Base-by-base conservation (phyloP, 2,329 filamentous ascomycete genomes). In the Penicillium oxalicum region DNA sequence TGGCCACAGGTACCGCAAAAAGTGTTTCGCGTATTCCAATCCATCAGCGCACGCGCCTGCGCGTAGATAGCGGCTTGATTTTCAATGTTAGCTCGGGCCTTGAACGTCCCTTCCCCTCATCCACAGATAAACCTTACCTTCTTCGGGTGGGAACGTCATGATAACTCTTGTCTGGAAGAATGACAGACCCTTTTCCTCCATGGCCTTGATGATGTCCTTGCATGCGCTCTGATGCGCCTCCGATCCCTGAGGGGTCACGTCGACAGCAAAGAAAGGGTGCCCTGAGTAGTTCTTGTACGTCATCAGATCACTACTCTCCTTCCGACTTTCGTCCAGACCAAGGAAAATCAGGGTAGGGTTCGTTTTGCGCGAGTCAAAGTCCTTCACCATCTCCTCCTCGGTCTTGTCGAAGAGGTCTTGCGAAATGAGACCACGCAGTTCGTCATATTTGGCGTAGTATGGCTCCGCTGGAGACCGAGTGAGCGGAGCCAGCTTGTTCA, bases 21-120 rank as follows among this genome's bases (percentile, higher is more conserved):
- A 28, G 86, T 87, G 70, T 95, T 95, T 44, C 91, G 86, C 26
- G 78, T 78, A 72, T 98, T 97, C 93, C 93, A 98, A 73, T 97
- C 93, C 33, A 94, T 76, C 26, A 96, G 77, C 40, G 90, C 87
- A 47, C 91, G 84, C 6, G 90, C 88, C 70, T 95, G 88, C 11
- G 89, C 91, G 59, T 90, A 95, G 40, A 95, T 87, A 43, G 91
- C 89, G 50, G 91, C 93, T 93, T 29, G 53, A 7, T 18, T 18
- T 18, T 26, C 26, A 9, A 18, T 5, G 9, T 36, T 6, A 44
- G 33, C 25, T 18, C 18, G 18, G 18, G 18, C 18, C 18, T 18
- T 18, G 18, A 18, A 18, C 18, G 2, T 18, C 18, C 18, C 18
- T 18, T 18, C 18, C 18, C 18, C 18, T 18, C 18, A 18, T 18